phyloP scores from a whole-genome alignment of 2,329 filamentous ascomycete species.

The Microsporum ferrugineum region DNA sequence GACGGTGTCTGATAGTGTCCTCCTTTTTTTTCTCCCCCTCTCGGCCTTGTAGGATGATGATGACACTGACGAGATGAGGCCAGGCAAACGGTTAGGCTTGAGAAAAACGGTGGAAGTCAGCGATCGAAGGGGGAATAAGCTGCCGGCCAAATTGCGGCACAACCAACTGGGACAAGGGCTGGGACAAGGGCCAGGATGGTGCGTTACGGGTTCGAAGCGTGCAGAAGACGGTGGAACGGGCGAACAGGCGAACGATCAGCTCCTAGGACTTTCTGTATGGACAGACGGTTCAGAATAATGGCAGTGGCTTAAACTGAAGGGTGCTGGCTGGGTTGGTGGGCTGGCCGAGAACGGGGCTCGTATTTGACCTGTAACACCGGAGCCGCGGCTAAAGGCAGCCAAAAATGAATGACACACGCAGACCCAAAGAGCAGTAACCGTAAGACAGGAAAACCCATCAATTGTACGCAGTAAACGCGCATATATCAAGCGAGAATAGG shows the following conservation, averaged over 20 bases:
- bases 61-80: neutral
- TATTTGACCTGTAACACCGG: neutral
- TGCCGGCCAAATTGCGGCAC: neutral
- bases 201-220: neutral
- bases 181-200: slow-evolving; percentile 1
- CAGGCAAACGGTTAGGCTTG: neutral
- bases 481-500: neutral
- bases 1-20: neutral
- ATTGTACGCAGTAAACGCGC: neutral
- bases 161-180: neutral
- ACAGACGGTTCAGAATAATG: too few relatives aligned
- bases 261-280: neutral
- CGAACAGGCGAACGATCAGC: neutral
- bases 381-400: neutral
- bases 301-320: neutral
- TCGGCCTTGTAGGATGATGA: neutral
- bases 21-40: neutral
- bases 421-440: too few relatives aligned
- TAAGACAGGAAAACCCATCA: neutral
- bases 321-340: neutral
- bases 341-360: neutral
- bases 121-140: neutral
- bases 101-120: neutral
- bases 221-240: slow-evolving; percentile 1
- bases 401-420: too few relatives aligned